A percentile compares a stretch with the other conserved stretches of the same genome.
Conservation (phyloP, 73 alveolate species). For the Tetrahymena malaccensis region DNA sequence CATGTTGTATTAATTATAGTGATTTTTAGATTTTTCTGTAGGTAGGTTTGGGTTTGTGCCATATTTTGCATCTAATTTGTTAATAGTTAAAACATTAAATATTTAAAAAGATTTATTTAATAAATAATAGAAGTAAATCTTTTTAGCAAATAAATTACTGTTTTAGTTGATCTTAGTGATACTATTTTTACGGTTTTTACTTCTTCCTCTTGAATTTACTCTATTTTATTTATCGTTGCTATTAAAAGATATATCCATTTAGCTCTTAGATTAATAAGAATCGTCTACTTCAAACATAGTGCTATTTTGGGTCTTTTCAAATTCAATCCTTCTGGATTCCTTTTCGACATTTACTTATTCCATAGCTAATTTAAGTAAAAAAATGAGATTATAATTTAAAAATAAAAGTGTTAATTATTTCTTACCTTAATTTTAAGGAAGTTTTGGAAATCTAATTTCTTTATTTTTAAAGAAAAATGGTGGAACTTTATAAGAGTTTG, state of each 20-base stretch:
- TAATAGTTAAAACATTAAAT: neutral
- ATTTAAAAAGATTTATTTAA: too few relatives aligned
- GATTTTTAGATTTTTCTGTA: neutral
- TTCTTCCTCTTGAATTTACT: neutral
- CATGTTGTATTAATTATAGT: neutral
- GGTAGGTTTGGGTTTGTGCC: neutral
- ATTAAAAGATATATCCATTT: neutral
- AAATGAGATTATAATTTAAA: neutral
- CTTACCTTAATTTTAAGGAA: slow-evolving; percentile 27
- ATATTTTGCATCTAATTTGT: neutral
- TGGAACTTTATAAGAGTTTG: slow-evolving; percentile 39
- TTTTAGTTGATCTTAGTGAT: neutral
- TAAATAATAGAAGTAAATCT: too few relatives aligned
- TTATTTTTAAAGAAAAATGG: slow-evolving; percentile 38
- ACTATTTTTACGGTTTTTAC: neutral
- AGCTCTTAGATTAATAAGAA: neutral
- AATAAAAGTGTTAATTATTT: neutral
- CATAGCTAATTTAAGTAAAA: neutral
- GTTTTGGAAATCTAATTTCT: slow-evolving; percentile 20
- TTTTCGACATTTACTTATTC: neutral
- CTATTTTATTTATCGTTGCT: neutral
- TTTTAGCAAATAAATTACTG: too few relatives aligned
- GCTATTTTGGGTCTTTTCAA: neutral
- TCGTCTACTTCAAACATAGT: neutral
- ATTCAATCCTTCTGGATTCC: neutral